These are phyloP conservation scores for Hermanozyma aechmeae DNA, from an alignment of 805 yeast genomes.

Conservation along the genomic window DNA sequence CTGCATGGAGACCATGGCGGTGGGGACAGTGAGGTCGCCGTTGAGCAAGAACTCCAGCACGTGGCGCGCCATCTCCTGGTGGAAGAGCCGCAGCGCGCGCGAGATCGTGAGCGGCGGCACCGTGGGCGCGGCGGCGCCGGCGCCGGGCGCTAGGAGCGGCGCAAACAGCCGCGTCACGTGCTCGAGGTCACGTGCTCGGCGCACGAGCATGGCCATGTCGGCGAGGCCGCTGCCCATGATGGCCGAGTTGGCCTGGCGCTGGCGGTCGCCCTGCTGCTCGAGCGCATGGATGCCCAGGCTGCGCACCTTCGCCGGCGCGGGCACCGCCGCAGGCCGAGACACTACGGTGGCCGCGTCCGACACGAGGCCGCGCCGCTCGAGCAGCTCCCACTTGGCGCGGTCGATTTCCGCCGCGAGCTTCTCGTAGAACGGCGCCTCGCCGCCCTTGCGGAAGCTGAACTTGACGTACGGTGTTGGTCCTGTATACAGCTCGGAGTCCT, in stretches of 20 bases:
- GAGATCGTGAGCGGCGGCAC: not conserved
- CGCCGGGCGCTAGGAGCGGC: too few relatives aligned
- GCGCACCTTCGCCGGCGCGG: slow-evolving; percentile 1
- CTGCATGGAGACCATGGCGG: slow-evolving; percentile 31
- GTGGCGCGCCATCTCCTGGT: slow-evolving; percentile 70
- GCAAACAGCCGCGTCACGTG: too few relatives aligned
- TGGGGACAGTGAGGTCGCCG: slow-evolving; percentile 17
- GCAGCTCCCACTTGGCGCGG: slow-evolving; percentile 39
- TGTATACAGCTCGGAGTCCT: slow-evolving; percentile 25
- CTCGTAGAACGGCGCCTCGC: slow-evolving; percentile 45
- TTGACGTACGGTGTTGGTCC: slow-evolving; percentile 38
- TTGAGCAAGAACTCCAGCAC: slow-evolving; percentile 57
- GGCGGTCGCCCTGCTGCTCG: slow-evolving; percentile 45
- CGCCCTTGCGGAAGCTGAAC: slow-evolving; percentile 68
- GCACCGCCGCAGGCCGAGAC: slow-evolving; percentile 1
- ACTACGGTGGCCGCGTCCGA: slow-evolving; percentile 3
- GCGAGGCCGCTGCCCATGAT: slow-evolving; percentile 61
- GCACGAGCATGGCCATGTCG: slow-evolving; percentile 68
- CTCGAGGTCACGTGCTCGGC: slow-evolving; percentile 70
- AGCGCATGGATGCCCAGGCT: slow-evolving; percentile 64
- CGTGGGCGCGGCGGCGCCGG: too few relatives aligned
- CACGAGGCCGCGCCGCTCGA: slow-evolving; percentile 18
- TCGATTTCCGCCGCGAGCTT: slow-evolving; percentile 34
- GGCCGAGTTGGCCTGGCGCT: slow-evolving; percentile 47
- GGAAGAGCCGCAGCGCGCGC: slow-evolving; percentile 19